A percentile compares a stretch with the other conserved stretches of the same genome.
phyloP scores from a whole-genome alignment of 768 basidiomycete genomes.

The Leucosporidium yakuticum region DNA sequence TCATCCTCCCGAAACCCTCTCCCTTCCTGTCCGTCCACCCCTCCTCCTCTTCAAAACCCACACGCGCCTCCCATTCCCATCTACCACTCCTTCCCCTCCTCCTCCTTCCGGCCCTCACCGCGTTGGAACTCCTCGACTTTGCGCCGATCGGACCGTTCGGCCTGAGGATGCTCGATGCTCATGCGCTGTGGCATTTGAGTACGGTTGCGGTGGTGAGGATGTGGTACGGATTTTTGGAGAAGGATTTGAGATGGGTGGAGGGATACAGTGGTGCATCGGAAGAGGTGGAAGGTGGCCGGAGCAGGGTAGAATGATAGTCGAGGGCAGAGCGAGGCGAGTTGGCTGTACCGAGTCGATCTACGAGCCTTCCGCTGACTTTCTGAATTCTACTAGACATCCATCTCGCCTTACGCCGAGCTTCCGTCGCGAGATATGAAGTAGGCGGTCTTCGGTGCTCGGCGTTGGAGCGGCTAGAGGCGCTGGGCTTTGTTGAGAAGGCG shows the following conservation, averaged over 20 bases:
- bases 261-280: too few relatives aligned
- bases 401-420: too few relatives aligned
- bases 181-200: constrained; percentile 83
- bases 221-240: constrained; percentile 80
- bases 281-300: too few relatives aligned
- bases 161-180: constrained; percentile 73
- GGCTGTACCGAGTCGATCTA: too few relatives aligned
- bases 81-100: constrained; percentile 47
- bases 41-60: constrained; percentile 49
- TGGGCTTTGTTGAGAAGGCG: too few relatives aligned
- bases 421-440: too few relatives aligned
- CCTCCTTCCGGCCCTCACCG: constrained; percentile 66
- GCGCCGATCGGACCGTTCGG: constrained; percentile 48
- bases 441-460: too few relatives aligned
- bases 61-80: constrained; percentile 53
- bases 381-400: too few relatives aligned
- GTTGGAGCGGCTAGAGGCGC: too few relatives aligned
- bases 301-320: too few relatives aligned
- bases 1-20: constrained; percentile 24
- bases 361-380: too few relatives aligned
- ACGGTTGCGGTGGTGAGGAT: constrained; percentile 68
- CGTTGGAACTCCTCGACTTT: constrained; percentile 86
- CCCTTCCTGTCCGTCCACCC: constrained; percentile 45
- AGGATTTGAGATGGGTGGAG: constrained; percentile 53
- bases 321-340: too few relatives aligned